Evolutionary conservation across 306 rosid genomes (phyloP), one percentile per base, ranked within the genome.

Genomic region (Trifolium fragiferum): DNA sequence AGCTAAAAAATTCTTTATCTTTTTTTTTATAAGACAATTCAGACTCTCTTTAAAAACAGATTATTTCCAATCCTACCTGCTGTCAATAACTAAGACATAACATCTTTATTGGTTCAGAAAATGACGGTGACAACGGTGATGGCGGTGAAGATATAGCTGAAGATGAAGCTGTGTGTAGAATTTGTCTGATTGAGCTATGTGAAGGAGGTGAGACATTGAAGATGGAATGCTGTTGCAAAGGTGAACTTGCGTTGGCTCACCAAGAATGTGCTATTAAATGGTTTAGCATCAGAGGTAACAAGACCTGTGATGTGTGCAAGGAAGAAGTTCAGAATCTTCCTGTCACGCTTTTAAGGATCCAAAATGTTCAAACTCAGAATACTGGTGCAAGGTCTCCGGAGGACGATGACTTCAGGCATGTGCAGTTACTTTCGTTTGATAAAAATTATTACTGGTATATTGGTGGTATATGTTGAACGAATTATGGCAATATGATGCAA

Each of bases 201-300:
- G 99, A 95, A 85, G 99, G 99, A 77, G 96, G 99, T n/a, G 99
- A 95, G 85, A 95, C 96, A 53, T 76, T 95, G 23, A 92, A 95
- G 91, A 81, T 90, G 95, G 99, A 92, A 80, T 95, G 99, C 85
- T 79, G 98, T 90, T 95, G 99, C 88, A 92, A 92, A 87, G 99
- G 99, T 65, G 98, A 86, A 80, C 98, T 95, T 76, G 99, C 98
- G 69, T 85, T 95, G 68, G 98, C 99, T 62, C 99, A 95, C 87
- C 82, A 87, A 83, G 99, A 95, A 64, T 95, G 99, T 67, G 98
- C 93, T 64, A 30, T 95, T 18, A 95, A 92, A 83, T 95, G 99
- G 99, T 95, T 95, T 71, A 92, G 96, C 74, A 90, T 95, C 84
- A 90, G 92, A 63, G 99, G 97, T 37, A 90, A 95, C 87, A 95